Percentiles rank a stretch among this genome's conserved stretches.
Conservation (phyloP, 2,329 filamentous ascomycete genomes). For the Zymoseptoria crescenta region DNA sequence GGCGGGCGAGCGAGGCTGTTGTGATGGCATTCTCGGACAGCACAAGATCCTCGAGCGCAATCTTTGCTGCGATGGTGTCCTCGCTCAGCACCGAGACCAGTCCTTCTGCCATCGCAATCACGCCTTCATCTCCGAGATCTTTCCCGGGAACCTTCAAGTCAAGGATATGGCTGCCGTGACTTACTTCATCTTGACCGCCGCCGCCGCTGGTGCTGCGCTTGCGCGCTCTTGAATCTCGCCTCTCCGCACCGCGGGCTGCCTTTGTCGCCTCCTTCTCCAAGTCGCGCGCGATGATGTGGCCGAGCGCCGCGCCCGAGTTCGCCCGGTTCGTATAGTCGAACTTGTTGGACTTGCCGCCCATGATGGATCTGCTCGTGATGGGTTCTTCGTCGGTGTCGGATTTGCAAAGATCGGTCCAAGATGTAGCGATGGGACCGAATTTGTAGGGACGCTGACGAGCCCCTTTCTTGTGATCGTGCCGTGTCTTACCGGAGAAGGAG, state of each 20-base stretch:
- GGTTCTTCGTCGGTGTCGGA: not conserved
- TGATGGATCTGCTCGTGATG: not conserved
- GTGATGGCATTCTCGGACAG: conserved; percentile 40
- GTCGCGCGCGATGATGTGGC: conserved; percentile 38
- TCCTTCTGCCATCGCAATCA: conserved; percentile 36
- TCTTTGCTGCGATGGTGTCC: conserved; percentile 21
- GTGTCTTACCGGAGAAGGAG: not conserved
- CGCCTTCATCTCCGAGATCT: conserved; percentile 40
- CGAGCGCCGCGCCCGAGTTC: conserved; percentile 40
- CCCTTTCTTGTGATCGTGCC: not conserved
- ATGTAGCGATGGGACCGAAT: not conserved
- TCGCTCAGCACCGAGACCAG: conserved; percentile 34
- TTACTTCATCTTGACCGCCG: conserved; percentile 7
- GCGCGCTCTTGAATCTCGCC: conserved; percentile 18
- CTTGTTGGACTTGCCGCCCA: conserved; percentile 30
- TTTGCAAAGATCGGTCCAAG: not conserved
- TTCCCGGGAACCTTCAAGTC: conserved; percentile 42
- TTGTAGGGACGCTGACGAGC: not conserved
- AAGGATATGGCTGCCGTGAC: conserved; percentile 19
- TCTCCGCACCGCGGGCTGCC: conserved; percentile 24
- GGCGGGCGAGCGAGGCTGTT: conserved; percentile 32
- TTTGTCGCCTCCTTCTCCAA: conserved; percentile 32
- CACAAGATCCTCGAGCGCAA: conserved; percentile 41
- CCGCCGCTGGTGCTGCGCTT: conserved; percentile 24
- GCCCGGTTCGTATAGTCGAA: conserved; percentile 38